Evolutionary conservation across 805 yeast species (phyloP), one percentile per base, ranked within the genome.

Genomic region (Kockiozyma suomiensis): DNA sequence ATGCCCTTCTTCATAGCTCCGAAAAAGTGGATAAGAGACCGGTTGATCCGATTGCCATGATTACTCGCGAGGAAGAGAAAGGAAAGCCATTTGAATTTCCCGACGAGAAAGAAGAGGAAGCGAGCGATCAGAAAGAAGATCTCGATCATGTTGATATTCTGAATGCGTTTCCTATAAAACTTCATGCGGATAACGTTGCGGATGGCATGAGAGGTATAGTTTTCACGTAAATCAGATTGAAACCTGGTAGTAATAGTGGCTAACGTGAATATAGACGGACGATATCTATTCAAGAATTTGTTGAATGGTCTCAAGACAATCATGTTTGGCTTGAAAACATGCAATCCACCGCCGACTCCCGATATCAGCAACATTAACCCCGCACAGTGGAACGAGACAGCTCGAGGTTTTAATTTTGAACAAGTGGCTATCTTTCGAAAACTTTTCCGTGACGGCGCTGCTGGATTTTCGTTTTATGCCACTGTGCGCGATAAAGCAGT

Each of bases 261-360:
- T 41, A 41, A 38, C n/a, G 38, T 5, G 76, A n/a, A 90, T 54
- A 90, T 90, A 68, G 97, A 92, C 71, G 93, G 97, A 0, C 82
- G 96, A 46, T 89, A 88, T 68, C 76, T 94, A 32, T 90, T 91
- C 81, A 83, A 93, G 65, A 91, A 96, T 3, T 76, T 96, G 55
- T 83, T 94, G 86, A 88, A 92, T 3, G 94, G 94, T 70, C 77
- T 94, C 69, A 90, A 92, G 71, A 89, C 97, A 0, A 88, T 91
- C 45, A 87, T 93, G 69, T 89, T 86, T 73, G 97, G 96, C 2
- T 78, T 96, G 66, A 91, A 90, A 70, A 85, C 85, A 54, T 91
- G 96, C 71, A 93, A 92, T 70, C 96, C 97, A 0, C 87, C 93
- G 1, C 87, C 96, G 0, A 51, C 65, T 8, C 71, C 75, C 13